Conservation (phyloP, 2,329 filamentous ascomycete species). For the Cordyceps javanica region DNA sequence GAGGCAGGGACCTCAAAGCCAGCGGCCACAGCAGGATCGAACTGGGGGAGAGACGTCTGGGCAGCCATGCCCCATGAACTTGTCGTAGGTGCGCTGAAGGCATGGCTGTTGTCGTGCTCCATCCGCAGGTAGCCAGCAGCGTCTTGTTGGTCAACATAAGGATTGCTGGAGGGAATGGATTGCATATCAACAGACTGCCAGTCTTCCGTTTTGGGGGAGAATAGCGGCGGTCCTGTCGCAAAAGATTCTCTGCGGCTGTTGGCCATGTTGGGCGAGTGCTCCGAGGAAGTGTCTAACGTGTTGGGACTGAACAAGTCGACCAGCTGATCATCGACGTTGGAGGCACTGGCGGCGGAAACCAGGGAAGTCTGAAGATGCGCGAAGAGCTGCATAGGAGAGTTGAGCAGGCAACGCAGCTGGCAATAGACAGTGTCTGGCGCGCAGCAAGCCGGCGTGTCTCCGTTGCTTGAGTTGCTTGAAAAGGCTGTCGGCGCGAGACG, state of each 20-base stretch:
- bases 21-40: conserved; percentile 52
- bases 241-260: conserved; percentile 60
- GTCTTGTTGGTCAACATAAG: conserved; percentile 51
- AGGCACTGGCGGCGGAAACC: not conserved
- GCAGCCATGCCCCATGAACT: conserved; percentile 56
- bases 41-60: conserved; percentile 66
- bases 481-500: not conserved
- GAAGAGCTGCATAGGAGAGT: conserved; percentile 7
- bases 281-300: conserved; percentile 51
- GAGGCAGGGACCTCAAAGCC: conserved; percentile 49
- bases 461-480: not conserved
- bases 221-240: conserved; percentile 48
- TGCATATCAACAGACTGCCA: conserved; percentile 62
- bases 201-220: conserved; percentile 59
- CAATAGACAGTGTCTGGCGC: not conserved
- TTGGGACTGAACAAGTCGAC: conserved; percentile 7
- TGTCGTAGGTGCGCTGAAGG: conserved; percentile 29
- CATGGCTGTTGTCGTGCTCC: conserved; percentile 41
- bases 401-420: not conserved
- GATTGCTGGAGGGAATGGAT: conserved; percentile 56
- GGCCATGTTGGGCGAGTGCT: conserved; percentile 57
- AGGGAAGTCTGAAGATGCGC: not conserved
- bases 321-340: conserved; percentile 7
- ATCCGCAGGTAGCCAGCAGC: conserved; percentile 65
- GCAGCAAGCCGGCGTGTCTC: not conserved